Evolutionary conservation across 352 stramenopile species (phyloP), one percentile per base, ranked within the genome.

Genomic region (Phytopythium boreale): DNA sequence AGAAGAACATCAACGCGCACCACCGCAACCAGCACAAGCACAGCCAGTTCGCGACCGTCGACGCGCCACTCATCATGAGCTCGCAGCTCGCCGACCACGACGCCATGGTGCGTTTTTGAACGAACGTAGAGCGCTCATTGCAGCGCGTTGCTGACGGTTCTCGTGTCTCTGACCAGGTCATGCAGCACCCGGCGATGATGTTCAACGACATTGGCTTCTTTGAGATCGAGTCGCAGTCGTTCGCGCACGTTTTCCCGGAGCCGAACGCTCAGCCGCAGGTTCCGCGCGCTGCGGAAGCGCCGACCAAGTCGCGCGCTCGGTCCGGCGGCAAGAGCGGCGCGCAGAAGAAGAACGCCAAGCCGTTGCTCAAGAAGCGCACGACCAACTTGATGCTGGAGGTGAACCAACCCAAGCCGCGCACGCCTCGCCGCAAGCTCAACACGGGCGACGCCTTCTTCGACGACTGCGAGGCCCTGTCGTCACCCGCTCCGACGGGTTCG

Each of bases 171-270:
- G 22, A 26, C 24, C 22, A 36, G 49, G 26, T 11, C 17, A 57
- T 79, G 34, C 69, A 69, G 27, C 67, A 84, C 17, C 67, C 77
- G 4, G 72, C 76, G 3, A 73, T 87, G 64, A 67, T 89, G 19
- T 88, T 89, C 57, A 79, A 82, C 58, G 83, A 84, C 43, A 61
- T 89, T 1, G 76, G 72, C 17, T 85, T 71, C 65, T 90, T 90
- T 55, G 80, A 92, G 60, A 75, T 90, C n/a, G 79, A 90, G 46
- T 90, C 83, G 11, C 83, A 80, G 7, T 81, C 72, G 11, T 89
- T 89, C 62, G 86, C 77, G 55, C 70, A 72, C 3, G 63, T 90
- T 24, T 76, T 84, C 39, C 69, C 70, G 4, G 15, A 50, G 34
- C 34, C 24, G n/a, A 60, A 74, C 47, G 46, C 56, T 15, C 66